Evolutionary conservation across 768 basidiomycete genomes (phyloP).

Genomic region (Tylopilus vinaceipallidus): DNA sequence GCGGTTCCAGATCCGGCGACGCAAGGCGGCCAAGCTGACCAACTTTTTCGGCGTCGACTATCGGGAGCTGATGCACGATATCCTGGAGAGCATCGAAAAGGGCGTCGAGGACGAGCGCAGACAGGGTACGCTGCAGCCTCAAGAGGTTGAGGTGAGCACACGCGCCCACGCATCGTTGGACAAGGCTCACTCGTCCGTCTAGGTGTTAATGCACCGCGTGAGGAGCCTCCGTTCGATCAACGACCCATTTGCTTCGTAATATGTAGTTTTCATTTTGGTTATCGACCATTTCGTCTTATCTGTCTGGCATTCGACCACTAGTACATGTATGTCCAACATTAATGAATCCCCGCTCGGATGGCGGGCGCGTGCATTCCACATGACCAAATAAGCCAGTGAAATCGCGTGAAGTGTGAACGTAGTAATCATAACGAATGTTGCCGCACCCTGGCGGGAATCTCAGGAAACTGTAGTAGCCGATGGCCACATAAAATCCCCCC

Average conservation of each 20-base stretch:
- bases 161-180: neutral
- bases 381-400: too few species aligned
- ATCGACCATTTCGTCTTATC: neutral
- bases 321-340: constrained; percentile 18
- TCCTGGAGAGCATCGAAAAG: constrained; percentile 79
- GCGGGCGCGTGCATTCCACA: too few species aligned
- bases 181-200: constrained; percentile 7
- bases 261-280: constrained; percentile 5
- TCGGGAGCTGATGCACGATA: constrained; percentile 69
- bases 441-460: too few species aligned
- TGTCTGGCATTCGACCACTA: constrained; percentile 6
- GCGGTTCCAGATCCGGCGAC: constrained; percentile 66
- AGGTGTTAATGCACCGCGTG: constrained; percentile 49
- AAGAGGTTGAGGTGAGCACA: constrained; percentile 66
- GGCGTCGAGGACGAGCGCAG: constrained; percentile 68
- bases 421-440: too few species aligned
- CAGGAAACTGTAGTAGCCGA: too few species aligned
- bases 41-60: constrained; percentile 89
- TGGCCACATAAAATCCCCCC: too few species aligned
- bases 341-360: constrained; percentile 23
- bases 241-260: constrained; percentile 14
- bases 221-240: constrained; percentile 27
- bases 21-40: constrained; percentile 78
- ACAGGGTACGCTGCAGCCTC: constrained; percentile 59
- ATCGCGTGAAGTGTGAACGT: too few species aligned